phyloP scores from a whole-genome alignment of 495 filamentous ascomycete species.

The Penicillium pancosmium region DNA sequence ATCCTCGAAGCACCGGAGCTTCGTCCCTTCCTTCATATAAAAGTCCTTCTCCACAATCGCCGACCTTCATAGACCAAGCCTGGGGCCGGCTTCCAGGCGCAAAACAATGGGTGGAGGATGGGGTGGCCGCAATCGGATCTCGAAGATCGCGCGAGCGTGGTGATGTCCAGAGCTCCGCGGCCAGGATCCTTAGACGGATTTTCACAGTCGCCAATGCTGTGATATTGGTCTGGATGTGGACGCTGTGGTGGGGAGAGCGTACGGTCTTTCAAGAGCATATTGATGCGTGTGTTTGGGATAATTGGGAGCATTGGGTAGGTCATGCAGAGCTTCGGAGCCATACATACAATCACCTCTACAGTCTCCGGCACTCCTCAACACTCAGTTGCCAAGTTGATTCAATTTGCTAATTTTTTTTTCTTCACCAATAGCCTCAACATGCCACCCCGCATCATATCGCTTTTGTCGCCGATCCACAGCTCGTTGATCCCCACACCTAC shows the following conservation, averaged over 20 bases:
- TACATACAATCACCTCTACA: background rate
- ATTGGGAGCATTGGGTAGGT: constrained; percentile 93
- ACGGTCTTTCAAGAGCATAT: constrained; percentile 70
- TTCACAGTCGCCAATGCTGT: constrained; percentile 67
- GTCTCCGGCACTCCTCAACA: background rate
- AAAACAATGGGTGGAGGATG: constrained; percentile 32
- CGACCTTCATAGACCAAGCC: constrained; percentile 12
- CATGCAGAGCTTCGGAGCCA: background rate
- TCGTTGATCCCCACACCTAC: constrained; percentile 96
- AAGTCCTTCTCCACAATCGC: constrained; percentile 14
- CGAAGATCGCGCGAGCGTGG: constrained; percentile 10
- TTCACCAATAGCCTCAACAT: constrained; percentile 60
- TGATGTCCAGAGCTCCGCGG: constrained; percentile 18
- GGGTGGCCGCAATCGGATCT: constrained; percentile 9
- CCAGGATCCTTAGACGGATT: constrained; percentile 27
- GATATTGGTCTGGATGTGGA: constrained; percentile 71
- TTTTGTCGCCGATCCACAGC: constrained; percentile 94
- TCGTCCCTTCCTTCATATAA: constrained; percentile 34
- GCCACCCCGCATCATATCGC: constrained; percentile 83
- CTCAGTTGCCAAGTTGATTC: background rate
- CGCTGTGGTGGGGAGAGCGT: constrained; percentile 87
- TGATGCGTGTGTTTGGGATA: constrained; percentile 74
- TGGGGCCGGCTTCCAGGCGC: constrained; percentile 26
- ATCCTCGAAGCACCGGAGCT: constrained; percentile 33
- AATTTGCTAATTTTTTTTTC: constrained; percentile 10